These are phyloP conservation scores for Euphorbia pulcherrima DNA, from an alignment of 345 rosid genomes.

Conservation along the genomic window DNA sequence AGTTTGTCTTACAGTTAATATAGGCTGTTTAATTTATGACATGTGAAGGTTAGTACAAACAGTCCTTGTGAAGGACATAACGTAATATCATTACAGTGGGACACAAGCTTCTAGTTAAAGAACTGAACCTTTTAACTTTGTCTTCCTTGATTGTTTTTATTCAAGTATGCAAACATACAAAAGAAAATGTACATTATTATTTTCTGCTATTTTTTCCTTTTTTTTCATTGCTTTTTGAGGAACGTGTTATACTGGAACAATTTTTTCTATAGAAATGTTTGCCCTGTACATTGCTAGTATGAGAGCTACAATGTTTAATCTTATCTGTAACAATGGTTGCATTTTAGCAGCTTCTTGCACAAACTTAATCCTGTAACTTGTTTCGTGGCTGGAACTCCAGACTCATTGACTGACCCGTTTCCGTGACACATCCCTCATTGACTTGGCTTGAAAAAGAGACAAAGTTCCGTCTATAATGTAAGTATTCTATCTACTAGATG, in stretches of 20 bases:
- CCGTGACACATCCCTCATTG: neutral
- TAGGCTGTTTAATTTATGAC: neutral
- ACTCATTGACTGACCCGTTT: neutral
- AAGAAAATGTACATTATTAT: neutral
- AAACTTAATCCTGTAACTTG: neutral
- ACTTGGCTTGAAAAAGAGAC: neutral
- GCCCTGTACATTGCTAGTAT: neutral
- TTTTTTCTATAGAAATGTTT: neutral
- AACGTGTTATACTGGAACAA: neutral
- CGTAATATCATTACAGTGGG: neutral
- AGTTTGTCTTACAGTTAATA: neutral
- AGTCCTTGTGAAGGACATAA: neutral
- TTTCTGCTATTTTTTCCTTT: neutral
- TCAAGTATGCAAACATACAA: neutral
- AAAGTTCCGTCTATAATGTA: neutral
- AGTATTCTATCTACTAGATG: neutral
- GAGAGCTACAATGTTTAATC: neutral
- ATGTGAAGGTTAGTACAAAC: neutral
- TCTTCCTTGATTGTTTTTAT: neutral
- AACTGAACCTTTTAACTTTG: neutral
- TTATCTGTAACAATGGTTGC: neutral
- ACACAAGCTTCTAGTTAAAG: neutral
- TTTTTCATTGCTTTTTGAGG: neutral
- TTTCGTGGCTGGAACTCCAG: neutral
- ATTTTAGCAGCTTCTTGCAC: neutral